A percentile compares a stretch with the other conserved stretches of the same genome.
Evolutionary conservation across 257 asterid genomes (phyloP).

Genomic region (Scutellaria minor): DNA sequence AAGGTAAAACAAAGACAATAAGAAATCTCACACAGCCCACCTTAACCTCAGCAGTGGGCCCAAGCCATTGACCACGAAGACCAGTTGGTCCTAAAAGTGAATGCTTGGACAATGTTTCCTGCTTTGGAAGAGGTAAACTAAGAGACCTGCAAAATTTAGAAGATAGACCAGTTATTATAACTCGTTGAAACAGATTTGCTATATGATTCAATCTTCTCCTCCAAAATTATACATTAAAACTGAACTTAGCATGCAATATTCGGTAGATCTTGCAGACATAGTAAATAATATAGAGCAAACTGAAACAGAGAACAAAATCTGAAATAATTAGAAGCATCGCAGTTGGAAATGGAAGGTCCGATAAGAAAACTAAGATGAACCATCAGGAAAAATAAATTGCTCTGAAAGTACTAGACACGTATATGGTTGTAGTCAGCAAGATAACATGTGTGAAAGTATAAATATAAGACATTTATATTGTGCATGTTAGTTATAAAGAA

Average conservation of each 20-base stretch:
- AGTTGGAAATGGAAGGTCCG: constrained; percentile 30
- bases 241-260: constrained; percentile 24
- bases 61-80: constrained; percentile 84
- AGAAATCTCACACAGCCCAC: constrained; percentile 41
- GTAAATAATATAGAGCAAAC: constrained; percentile 20
- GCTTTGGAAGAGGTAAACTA: constrained; percentile 79
- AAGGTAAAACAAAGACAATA: constrained; percentile 15
- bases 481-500: constrained; percentile 16
- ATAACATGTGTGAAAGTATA: constrained; percentile 30
- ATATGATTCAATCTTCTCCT: constrained; percentile 23
- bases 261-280: constrained; percentile 28
- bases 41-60: constrained; percentile 76
- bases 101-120: constrained; percentile 92
- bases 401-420: constrained; percentile 24
- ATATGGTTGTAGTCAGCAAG: constrained; percentile 15
- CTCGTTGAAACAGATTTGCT: constrained; percentile 24
- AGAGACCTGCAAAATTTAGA: constrained; percentile 62
- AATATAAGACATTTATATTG: not conserved
- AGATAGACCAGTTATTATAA: constrained; percentile 27
- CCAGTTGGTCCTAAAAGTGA: constrained; percentile 86
- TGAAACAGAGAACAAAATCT: constrained; percentile 29
- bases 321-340: constrained; percentile 30
- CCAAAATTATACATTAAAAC: constrained; percentile 2
- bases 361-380: constrained; percentile 25
- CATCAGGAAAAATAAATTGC: constrained; percentile 22